Evolutionary conservation across 441 rosid species (phyloP), one percentile per base, ranked within the genome.

Genomic region (Raphanus hybrid): DNA sequence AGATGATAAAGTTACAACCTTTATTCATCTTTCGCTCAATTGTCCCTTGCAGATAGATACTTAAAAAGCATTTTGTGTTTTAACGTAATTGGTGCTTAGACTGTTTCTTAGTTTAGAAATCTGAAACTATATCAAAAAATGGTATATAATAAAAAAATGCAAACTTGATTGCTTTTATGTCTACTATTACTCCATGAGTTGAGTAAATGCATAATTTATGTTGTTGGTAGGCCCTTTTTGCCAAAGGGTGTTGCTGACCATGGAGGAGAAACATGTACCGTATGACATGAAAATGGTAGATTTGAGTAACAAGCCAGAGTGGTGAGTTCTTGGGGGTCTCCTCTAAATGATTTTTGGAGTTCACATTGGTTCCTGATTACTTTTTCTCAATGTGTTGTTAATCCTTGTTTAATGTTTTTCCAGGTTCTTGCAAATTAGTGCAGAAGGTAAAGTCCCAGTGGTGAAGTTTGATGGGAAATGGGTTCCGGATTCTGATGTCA

Each of bases 371-470:
- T 65, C 48, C 15, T 78, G 9, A 50, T 70, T 37, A 18, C 8
- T 6, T 37, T 6, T 37, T 23, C 5, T 50, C 43, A 64, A 0
- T 43, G 6, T 12, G 6, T 10, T 75, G 26, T 27, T 23, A n/a
- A 75, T 70, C 58, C 64, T 23, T 64, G n/a, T 35, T 75, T 58
- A 1, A 23, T 80, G 45, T 54, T 54, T 57, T 23, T 23, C 23
- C 78, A 94, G 99, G 98, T 94, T 94, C 86, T 82, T 94, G 73
- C 77, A 89, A 72, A 74, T 92, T 71, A 91, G 85, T 61, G 89
- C 96, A n/a, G 96, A 92, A 85, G 99, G 98, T 63, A 92, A 94
- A 85, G 96, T 94, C 80, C 97, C 98, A 70, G 90, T 91, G 3
- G 71, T 87, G 68, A 92, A 91, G 68, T 82, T 94, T 65, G 98